Evolutionary conservation across 2,329 filamentous ascomycete genomes (phyloP).

Genomic region (Xylaria sp.): DNA sequence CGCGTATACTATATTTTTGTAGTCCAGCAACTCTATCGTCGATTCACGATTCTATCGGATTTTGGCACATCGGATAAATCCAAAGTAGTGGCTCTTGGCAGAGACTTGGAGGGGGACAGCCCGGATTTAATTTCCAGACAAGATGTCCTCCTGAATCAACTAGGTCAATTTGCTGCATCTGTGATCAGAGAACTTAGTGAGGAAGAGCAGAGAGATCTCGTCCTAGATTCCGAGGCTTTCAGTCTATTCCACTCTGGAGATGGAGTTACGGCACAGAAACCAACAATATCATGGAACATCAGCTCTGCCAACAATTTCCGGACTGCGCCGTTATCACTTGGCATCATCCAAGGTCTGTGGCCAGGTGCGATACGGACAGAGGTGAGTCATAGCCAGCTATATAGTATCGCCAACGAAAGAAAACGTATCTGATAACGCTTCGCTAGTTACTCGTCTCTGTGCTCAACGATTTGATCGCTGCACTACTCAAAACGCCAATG

Average conservation of each 20-base stretch:
- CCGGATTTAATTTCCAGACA: constrained; percentile 33
- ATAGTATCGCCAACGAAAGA: not conserved
- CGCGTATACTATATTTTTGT: constrained; percentile 46
- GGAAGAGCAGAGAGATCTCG: constrained; percentile 45
- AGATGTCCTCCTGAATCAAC: constrained; percentile 45
- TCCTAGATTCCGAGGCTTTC: constrained; percentile 42
- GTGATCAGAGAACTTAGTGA: constrained; percentile 44
- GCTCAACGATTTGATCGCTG: constrained; percentile 36
- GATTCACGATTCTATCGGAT: constrained; percentile 41
- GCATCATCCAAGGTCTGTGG: constrained; percentile 48
- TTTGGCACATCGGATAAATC: not conserved
- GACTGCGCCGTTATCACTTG: constrained; percentile 48
- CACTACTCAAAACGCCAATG: constrained; percentile 28
- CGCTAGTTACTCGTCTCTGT: constrained; percentile 39
- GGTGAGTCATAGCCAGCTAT: constrained; percentile 38
- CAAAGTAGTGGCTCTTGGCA: constrained; percentile 32
- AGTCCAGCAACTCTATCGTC: constrained; percentile 47
- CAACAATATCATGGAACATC: constrained; percentile 7
- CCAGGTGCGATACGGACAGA: constrained; percentile 40
- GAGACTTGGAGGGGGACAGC: constrained; percentile 29
- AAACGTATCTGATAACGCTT: constrained; percentile 20
- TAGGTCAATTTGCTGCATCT: constrained; percentile 45
- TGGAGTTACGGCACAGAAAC: not conserved
- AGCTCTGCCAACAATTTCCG: constrained; percentile 43
- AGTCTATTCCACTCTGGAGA: constrained; percentile 40